phyloP scores from a whole-genome alignment of 352 stramenopile genomes.

The Pythium guiyangense region DNA sequence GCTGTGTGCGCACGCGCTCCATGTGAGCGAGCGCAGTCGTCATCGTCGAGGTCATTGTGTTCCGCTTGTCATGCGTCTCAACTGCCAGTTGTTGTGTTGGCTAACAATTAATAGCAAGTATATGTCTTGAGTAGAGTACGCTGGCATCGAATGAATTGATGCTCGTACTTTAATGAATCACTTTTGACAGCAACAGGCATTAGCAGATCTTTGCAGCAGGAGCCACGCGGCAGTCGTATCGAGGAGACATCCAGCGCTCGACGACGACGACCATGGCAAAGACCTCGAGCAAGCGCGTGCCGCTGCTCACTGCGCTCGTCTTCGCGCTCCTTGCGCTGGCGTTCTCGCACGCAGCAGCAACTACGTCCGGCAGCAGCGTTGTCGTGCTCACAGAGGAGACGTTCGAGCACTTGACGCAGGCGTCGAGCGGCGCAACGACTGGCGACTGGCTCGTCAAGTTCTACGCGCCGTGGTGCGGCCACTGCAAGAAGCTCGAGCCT shows the following conservation, averaged over 20 bases:
- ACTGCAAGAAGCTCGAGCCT: constrained; percentile 53
- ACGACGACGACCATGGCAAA: neutral
- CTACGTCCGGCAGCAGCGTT: constrained; percentile 29
- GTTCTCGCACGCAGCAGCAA: constrained; percentile 4
- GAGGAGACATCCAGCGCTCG: too few relatives aligned
- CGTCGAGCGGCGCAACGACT: constrained; percentile 85
- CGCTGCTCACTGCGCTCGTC: constrained; percentile 8
- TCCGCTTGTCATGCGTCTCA: neutral
- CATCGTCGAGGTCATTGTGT: neutral
- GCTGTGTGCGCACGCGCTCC: neutral
- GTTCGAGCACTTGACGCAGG: constrained; percentile 91
- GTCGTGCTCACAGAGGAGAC: constrained; percentile 58
- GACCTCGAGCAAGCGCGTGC: neutral
- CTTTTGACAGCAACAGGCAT: too few relatives aligned
- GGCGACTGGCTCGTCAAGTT: constrained; percentile 90
- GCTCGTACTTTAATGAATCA: too few relatives aligned
- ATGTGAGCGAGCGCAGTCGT: neutral
- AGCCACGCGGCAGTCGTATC: too few relatives aligned
- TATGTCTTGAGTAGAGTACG: too few relatives aligned
- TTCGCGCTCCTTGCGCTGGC: constrained; percentile 23
- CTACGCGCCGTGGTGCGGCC: constrained; percentile 74
- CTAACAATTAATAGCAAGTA: too few relatives aligned
- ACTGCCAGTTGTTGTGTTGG: too few relatives aligned
- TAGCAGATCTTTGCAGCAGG: too few relatives aligned
- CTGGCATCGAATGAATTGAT: too few relatives aligned